phyloP scores from a whole-genome alignment of 1,284 basidiomycete species.

The Heterobasidion irregulare region DNA sequence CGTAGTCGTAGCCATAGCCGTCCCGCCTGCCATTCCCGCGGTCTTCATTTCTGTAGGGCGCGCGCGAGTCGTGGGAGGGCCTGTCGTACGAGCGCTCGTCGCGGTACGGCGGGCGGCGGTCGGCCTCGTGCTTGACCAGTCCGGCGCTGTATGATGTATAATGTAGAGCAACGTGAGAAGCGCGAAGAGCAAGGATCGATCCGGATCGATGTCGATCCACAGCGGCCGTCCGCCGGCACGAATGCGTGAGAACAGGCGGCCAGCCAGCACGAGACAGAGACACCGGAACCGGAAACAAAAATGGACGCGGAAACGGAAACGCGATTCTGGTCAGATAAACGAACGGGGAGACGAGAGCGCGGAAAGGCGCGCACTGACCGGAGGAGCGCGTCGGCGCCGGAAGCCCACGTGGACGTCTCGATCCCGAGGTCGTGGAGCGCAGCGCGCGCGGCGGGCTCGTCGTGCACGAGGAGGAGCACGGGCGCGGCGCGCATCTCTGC shows the following conservation, averaged over 20 bases:
- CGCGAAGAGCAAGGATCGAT: too few relatives aligned
- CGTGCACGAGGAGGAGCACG: conserved; percentile 21
- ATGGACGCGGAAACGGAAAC: not conserved
- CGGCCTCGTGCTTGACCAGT: too few relatives aligned
- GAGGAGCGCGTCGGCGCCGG: conserved; percentile 16
- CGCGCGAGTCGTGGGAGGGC: too few relatives aligned
- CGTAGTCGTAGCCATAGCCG: too few relatives aligned
- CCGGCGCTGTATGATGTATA: too few relatives aligned
- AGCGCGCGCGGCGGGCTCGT: conserved; percentile 12
- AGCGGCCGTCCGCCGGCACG: not conserved
- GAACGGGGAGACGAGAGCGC: not conserved
- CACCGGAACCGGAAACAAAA: too few relatives aligned
- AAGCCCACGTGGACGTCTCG: conserved; percentile 14
- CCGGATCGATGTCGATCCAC: too few relatives aligned
- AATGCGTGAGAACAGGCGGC: not conserved
- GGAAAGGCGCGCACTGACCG: conserved; percentile 5
- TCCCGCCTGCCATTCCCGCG: too few relatives aligned
- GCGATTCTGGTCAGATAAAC: not conserved
- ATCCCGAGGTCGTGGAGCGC: conserved; percentile 17
- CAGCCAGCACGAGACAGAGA: not conserved
- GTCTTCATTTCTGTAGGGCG: too few relatives aligned
- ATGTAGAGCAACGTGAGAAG: too few relatives aligned
- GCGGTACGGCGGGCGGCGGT: too few relatives aligned
- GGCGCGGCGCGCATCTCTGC: conserved; percentile 6
- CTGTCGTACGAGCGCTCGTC: too few relatives aligned